These are phyloP conservation scores for Myriosclerotinia scirpicola DNA, from an alignment of 2,329 filamentous ascomycete genomes.

Conservation along the genomic window DNA sequence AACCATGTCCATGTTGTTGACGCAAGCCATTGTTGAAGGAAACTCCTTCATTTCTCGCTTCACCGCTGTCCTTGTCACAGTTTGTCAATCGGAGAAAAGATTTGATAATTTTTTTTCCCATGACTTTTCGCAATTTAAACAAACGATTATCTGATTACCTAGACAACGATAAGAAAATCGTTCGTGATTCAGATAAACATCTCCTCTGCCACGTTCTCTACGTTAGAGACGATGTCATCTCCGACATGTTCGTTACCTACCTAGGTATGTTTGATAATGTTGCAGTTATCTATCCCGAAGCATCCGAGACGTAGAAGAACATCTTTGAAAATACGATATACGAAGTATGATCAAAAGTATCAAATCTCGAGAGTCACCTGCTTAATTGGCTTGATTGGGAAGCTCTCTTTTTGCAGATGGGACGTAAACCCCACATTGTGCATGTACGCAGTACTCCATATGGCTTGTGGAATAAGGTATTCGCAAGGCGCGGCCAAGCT, in stretches of 20 bases:
- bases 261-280: constrained; percentile 8
- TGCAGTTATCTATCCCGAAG: constrained; percentile 5
- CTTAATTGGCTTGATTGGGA: neutral
- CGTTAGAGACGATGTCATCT: neutral
- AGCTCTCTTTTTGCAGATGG: constrained; percentile 10
- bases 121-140: constrained; percentile 10
- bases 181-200: constrained; percentile 1
- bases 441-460: constrained; percentile 3
- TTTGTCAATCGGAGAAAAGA: neutral
- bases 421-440: constrained; percentile 14
- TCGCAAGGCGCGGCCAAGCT: constrained; percentile 20
- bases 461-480: constrained; percentile 12
- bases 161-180: constrained; percentile 2
- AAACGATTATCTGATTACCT: neutral
- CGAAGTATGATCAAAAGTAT: constrained; percentile 16
- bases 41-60: constrained; percentile 12
- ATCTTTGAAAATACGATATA: constrained; percentile 19
- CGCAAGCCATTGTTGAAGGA: neutral
- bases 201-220: neutral
- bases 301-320: neutral
- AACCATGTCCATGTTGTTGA: constrained; percentile 5
- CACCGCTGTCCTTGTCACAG: constrained; percentile 11
- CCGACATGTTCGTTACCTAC: constrained; percentile 8
- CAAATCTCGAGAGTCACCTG: constrained; percentile 18
- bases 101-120: neutral